Conservation (phyloP, 140 eudicot genomes). For the Cichorium intybus region DNA sequence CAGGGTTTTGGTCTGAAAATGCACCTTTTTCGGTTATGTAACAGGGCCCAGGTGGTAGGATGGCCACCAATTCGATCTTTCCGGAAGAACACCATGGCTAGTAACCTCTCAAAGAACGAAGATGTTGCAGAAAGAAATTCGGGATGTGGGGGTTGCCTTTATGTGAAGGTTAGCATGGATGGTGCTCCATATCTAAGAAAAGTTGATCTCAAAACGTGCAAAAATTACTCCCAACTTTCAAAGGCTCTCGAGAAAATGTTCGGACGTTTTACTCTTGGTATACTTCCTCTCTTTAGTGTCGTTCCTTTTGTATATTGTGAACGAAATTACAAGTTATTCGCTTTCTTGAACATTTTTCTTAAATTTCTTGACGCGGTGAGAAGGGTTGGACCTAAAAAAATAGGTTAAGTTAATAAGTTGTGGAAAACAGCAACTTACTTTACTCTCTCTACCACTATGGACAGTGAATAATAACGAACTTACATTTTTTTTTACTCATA, state of each 20-base stretch:
- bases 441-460: not conserved
- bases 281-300: constrained; percentile 4
- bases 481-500: not conserved
- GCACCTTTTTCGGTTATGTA: constrained; percentile 1
- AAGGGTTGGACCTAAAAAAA: too few species aligned
- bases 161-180: constrained; percentile 93
- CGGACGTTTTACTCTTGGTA: constrained; percentile 71
- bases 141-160: constrained; percentile 46
- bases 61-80: constrained; percentile 95
- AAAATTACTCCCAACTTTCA: constrained; percentile 60
- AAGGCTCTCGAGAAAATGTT: constrained; percentile 83
- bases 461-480: too few species aligned
- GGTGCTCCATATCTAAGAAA: constrained; percentile 90
- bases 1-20: constrained; percentile 16
- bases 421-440: not conserved
- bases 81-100: constrained; percentile 72
- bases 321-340: not conserved
- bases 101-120: constrained; percentile 43
- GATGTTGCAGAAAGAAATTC: constrained; percentile 37
- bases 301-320: not conserved
- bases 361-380: not conserved
- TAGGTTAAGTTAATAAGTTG: too few species aligned
- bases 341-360: not conserved
- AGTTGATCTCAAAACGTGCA: constrained; percentile 72
- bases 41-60: constrained; percentile 81